A percentile compares a stretch with the other conserved stretches of the same genome.
phyloP scores from a whole-genome alignment of 1,139 yeast genomes.

The Diutina neorugosa region DNA sequence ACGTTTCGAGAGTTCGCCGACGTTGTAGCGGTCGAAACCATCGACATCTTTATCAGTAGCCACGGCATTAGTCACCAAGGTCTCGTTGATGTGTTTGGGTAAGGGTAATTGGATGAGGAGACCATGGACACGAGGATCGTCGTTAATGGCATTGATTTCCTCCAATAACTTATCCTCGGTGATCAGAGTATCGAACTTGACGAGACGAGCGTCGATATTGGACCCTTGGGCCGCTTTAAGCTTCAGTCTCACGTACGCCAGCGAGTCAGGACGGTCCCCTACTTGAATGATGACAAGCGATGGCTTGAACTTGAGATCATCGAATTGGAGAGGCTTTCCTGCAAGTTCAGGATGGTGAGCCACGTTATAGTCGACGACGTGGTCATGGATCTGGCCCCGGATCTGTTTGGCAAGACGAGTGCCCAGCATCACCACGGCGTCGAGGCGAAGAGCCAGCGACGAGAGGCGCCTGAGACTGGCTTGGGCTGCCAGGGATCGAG shows the following conservation, averaged over 20 bases:
- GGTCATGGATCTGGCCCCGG: slow-evolving; percentile 26
- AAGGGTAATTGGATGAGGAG: slow-evolving; percentile 62
- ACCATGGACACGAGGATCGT: slow-evolving; percentile 57
- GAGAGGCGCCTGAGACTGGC: background rate
- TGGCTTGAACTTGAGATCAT: slow-evolving; percentile 40
- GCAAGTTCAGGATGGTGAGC: slow-evolving; percentile 14
- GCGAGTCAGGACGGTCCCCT: slow-evolving; percentile 66
- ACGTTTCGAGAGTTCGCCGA: slow-evolving; percentile 64
- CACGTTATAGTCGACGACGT: slow-evolving; percentile 28
- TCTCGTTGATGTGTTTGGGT: slow-evolving; percentile 60
- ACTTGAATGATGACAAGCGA: slow-evolving; percentile 61
- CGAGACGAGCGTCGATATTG: slow-evolving; percentile 45
- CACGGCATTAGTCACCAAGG: slow-evolving; percentile 56
- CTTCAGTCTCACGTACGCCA: slow-evolving; percentile 67
- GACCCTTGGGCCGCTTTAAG: slow-evolving; percentile 61
- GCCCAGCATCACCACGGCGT: slow-evolving; percentile 34
- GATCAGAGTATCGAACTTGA: slow-evolving; percentile 45
- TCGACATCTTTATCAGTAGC: slow-evolving; percentile 64
- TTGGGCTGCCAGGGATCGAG: background rate
- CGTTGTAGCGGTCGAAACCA: slow-evolving; percentile 65
- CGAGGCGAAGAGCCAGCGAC: slow-evolving; percentile 7
- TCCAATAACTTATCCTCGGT: slow-evolving; percentile 35
- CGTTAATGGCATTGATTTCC: slow-evolving; percentile 44
- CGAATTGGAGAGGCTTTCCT: slow-evolving; percentile 13
- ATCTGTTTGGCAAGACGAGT: slow-evolving; percentile 29